Evolutionary conservation across 1,284 basidiomycete species (phyloP).

Genomic region (Mycosarcoma mackinlayi): DNA sequence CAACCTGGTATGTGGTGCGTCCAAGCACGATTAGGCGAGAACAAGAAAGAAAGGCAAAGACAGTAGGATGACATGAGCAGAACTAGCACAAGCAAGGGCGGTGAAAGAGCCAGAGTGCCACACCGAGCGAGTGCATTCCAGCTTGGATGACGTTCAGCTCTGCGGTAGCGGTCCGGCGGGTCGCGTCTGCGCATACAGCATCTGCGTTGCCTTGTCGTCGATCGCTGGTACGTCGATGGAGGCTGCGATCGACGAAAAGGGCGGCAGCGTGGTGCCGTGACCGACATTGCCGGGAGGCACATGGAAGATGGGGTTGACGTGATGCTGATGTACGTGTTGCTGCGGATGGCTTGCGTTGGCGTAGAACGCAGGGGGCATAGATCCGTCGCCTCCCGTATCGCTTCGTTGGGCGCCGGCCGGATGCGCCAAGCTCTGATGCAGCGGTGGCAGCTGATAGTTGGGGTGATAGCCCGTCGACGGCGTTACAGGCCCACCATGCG

Average conservation of each 20-base stretch:
- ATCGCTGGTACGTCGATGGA: slow-evolving; percentile 33
- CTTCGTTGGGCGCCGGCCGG: slow-evolving; percentile 16
- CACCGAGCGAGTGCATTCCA: background rate
- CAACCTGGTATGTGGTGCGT: slow-evolving; percentile 19
- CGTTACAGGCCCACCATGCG: slow-evolving; percentile 42
- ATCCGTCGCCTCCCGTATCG: slow-evolving; percentile 19
- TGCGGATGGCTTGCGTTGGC: slow-evolving; percentile 13
- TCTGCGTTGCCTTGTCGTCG: slow-evolving; percentile 34
- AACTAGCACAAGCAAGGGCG: background rate
- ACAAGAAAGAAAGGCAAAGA: too few species aligned
- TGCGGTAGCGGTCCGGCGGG: slow-evolving; percentile 28
- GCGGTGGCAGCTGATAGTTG: slow-evolving; percentile 45
- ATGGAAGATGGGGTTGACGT: slow-evolving; percentile 55
- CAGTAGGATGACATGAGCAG: too few species aligned
- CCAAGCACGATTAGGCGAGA: slow-evolving; percentile 25
- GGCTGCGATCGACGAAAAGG: slow-evolving; percentile 58
- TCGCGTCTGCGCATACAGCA: slow-evolving; percentile 38
- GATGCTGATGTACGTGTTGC: slow-evolving; percentile 34
- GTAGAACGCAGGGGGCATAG: slow-evolving; percentile 12
- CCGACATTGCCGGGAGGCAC: slow-evolving; percentile 29
- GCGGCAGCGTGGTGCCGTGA: slow-evolving; percentile 48
- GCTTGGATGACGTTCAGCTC: too few species aligned
- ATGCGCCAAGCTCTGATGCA: slow-evolving; percentile 39
- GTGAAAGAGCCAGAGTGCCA: slow-evolving; percentile 2
- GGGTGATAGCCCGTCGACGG: slow-evolving; percentile 35